Evolutionary conservation across 2,329 filamentous ascomycete genomes (phyloP).

Genomic region (Rutstroemia sydowiana): DNA sequence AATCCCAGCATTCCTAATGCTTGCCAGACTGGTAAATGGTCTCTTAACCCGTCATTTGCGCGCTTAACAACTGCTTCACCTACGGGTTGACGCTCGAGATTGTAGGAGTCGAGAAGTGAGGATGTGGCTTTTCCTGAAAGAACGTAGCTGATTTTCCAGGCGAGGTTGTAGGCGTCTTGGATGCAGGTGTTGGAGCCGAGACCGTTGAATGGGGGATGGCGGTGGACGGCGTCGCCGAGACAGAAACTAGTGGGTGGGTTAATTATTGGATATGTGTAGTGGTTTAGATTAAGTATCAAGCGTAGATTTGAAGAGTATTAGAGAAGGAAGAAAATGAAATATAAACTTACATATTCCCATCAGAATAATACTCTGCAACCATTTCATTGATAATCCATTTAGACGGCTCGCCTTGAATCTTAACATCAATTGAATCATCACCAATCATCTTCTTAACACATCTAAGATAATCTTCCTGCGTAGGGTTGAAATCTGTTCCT

Average conservation of each 20-base stretch:
- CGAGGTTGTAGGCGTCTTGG: slow-evolving; percentile 49
- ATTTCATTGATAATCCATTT: slow-evolving; percentile 57
- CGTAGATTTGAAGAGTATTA: too few relatives aligned
- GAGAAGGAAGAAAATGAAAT: too few relatives aligned
- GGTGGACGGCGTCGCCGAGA: slow-evolving; percentile 47
- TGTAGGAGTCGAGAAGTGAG: slow-evolving; percentile 38
- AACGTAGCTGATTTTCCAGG: slow-evolving; percentile 48
- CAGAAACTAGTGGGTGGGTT: slow-evolving; percentile 33
- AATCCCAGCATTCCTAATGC: slow-evolving; percentile 41
- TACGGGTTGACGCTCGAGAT: slow-evolving; percentile 41
- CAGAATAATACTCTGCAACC: slow-evolving; percentile 46
- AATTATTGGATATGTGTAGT: too few relatives aligned
- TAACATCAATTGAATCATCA: slow-evolving; percentile 41
- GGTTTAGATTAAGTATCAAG: too few relatives aligned
- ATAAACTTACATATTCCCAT: slow-evolving; percentile 27
- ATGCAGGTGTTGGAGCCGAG: slow-evolving; percentile 53
- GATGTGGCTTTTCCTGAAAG: slow-evolving; percentile 33
- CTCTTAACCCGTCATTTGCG: slow-evolving; percentile 45
- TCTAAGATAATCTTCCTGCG: slow-evolving; percentile 39
- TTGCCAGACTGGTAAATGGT: slow-evolving; percentile 41
- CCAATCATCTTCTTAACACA: slow-evolving; percentile 46
- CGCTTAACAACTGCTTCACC: slow-evolving; percentile 34
- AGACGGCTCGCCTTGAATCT: slow-evolving; percentile 46
- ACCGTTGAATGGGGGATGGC: slow-evolving; percentile 50
- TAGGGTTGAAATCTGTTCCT: slow-evolving; percentile 35